Evolutionary conservation across 129 eudicot genomes (phyloP).

Genomic region (Deinandra increscens): DNA sequence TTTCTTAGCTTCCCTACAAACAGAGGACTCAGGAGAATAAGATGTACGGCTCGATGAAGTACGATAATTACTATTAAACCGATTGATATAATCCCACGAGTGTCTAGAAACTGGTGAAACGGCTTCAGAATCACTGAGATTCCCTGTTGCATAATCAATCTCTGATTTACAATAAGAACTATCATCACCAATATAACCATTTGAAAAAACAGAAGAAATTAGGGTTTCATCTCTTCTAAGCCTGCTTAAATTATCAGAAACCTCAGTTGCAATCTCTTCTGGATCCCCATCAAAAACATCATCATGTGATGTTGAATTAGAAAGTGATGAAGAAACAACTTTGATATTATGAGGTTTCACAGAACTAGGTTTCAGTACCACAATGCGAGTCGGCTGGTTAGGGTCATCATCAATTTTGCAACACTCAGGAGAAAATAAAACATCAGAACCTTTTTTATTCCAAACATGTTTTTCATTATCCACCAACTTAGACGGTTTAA

Average conservation of each 20-base stretch:
- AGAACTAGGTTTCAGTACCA: slow-evolving; percentile 78
- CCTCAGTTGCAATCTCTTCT: slow-evolving; percentile 48
- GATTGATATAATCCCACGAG: slow-evolving; percentile 83
- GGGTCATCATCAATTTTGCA: slow-evolving; percentile 48
- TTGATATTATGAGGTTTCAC: slow-evolving; percentile 52
- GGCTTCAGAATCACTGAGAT: slow-evolving; percentile 87
- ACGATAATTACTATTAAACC: slow-evolving; percentile 60
- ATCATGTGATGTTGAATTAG: slow-evolving; percentile 38
- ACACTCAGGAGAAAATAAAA: slow-evolving; percentile 43
- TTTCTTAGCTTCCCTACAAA: slow-evolving; percentile 92
- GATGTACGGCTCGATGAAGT: slow-evolving; percentile 78
- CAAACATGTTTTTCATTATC: slow-evolving; percentile 26
- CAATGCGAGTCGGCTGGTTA: slow-evolving; percentile 73
- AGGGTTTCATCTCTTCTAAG: slow-evolving; percentile 64
- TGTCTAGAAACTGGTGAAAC: slow-evolving; percentile 78
- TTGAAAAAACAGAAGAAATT: slow-evolving; percentile 66
- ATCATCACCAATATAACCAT: slow-evolving; percentile 84
- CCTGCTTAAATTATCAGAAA: slow-evolving; percentile 36
- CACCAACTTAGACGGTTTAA: slow-evolving; percentile 75
- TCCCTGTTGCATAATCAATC: slow-evolving; percentile 56
- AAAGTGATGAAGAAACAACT: slow-evolving; percentile 47
- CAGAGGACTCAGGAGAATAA: slow-evolving; percentile 91
- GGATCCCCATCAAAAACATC: slow-evolving; percentile 40
- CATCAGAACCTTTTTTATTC: slow-evolving; percentile 40
- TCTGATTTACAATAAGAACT: slow-evolving; percentile 89